These are phyloP conservation scores for Nannochloris sp. DNA, from an alignment of 139 green algal genomes.

Conservation along the genomic window DNA sequence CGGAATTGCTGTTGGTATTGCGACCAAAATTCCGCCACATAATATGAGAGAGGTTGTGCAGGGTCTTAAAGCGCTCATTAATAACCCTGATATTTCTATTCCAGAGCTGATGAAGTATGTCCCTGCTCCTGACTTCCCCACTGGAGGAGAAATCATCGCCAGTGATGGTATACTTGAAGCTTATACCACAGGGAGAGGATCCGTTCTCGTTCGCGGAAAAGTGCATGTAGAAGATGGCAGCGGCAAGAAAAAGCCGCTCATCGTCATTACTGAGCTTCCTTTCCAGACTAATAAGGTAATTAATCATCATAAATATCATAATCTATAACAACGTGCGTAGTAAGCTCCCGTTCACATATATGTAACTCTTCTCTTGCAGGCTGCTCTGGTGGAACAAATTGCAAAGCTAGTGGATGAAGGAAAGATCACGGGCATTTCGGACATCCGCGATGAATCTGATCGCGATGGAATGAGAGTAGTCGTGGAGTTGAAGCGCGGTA, in stretches of 20 bases:
- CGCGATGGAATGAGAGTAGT: conserved; percentile 83
- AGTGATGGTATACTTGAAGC: conserved; percentile 38
- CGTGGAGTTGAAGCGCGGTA: conserved; percentile 70
- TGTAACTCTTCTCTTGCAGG: not conserved
- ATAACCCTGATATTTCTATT: conserved; percentile 66
- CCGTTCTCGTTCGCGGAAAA: conserved; percentile 57
- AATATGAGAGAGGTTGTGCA: conserved; percentile 90
- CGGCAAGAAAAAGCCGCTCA: conserved; percentile 21
- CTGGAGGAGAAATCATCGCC: conserved; percentile 64
- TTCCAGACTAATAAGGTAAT: conserved; percentile 89
- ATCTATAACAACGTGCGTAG: not conserved
- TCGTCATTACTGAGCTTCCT: conserved; percentile 87
- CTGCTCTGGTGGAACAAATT: conserved; percentile 48
- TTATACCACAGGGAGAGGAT: conserved; percentile 68
- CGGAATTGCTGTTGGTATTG: conserved; percentile 95
- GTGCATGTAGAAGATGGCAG: conserved; percentile 55
- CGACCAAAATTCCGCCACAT: conserved; percentile 93
- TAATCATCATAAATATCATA: not conserved
- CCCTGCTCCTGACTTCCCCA: conserved; percentile 93
- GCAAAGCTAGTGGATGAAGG: conserved; percentile 75
- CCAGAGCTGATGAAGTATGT: conserved; percentile 78
- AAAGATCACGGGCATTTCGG: conserved; percentile 62
- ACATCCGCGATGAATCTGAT: conserved; percentile 94
- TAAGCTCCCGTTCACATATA: too few species aligned
- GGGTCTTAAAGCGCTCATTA: conserved; percentile 68